Evolutionary conservation across 2,329 filamentous ascomycete genomes (phyloP).

Genomic region (Epichloe scottii): DNA sequence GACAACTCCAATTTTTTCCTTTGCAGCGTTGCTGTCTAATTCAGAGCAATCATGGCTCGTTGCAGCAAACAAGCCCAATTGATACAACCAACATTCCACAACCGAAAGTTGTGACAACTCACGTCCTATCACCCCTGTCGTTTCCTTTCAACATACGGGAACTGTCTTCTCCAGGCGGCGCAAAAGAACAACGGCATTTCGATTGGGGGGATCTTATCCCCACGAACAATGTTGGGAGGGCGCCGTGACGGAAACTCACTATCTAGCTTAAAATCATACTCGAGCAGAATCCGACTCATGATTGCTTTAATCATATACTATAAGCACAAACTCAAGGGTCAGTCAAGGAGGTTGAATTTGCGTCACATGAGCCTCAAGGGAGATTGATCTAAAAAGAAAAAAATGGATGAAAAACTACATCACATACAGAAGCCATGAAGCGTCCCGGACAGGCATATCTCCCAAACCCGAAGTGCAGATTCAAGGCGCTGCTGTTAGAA

Average conservation of each 20-base stretch:
- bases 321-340: neutral
- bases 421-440: slow-evolving; percentile 9
- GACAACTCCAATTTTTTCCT: too few relatives aligned
- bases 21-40: too few relatives aligned
- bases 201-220: slow-evolving; percentile 8
- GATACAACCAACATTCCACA: too few relatives aligned
- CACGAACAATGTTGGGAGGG: slow-evolving; percentile 7
- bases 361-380: neutral
- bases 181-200: too few relatives aligned
- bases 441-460: slow-evolving; percentile 11
- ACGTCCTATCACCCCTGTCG: too few relatives aligned
- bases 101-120: too few relatives aligned
- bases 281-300: slow-evolving; percentile 7
- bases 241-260: neutral
- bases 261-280: slow-evolving; percentile 8
- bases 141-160: too few relatives aligned
- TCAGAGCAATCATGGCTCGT: too few relatives aligned
- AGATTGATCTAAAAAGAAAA: neutral
- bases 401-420: neutral
- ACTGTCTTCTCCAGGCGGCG: too few relatives aligned
- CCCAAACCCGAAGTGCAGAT: slow-evolving; percentile 10
- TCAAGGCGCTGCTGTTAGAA: slow-evolving; percentile 8
- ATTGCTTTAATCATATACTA: slow-evolving; percentile 10
- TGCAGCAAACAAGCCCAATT: too few relatives aligned
- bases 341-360: neutral